These are phyloP conservation scores for Metarhizium album DNA, from an alignment of 2,329 filamentous ascomycete genomes.

Conservation along the genomic window DNA sequence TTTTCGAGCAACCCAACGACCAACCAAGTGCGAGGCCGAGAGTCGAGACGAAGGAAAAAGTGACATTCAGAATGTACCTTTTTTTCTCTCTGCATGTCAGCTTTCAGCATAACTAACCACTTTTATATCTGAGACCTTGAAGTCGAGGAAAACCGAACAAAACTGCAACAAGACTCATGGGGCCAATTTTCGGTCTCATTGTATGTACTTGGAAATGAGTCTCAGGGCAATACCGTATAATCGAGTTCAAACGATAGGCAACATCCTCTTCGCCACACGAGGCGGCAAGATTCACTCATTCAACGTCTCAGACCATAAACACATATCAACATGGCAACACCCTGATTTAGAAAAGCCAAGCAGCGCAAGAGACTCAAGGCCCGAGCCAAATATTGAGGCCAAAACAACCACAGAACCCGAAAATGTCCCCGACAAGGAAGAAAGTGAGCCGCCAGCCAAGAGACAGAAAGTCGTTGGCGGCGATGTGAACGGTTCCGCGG, in stretches of 20 bases:
- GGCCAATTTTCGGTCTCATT: not conserved
- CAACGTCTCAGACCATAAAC: slow-evolving; percentile 42
- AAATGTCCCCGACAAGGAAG: slow-evolving; percentile 10
- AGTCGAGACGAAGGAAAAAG: no score
- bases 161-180: not conserved
- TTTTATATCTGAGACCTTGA: not conserved
- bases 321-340: slow-evolving; percentile 53
- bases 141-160: not conserved
- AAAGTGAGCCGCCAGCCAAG: slow-evolving; percentile 24
- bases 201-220: slow-evolving; percentile 1
- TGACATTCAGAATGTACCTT: slow-evolving; percentile 18
- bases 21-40: not conserved
- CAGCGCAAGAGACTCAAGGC: slow-evolving; percentile 14
- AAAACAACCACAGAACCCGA: slow-evolving; percentile 5
- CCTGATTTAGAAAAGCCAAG: slow-evolving; percentile 28
- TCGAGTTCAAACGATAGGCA: slow-evolving; percentile 42
- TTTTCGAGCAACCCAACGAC: not conserved
- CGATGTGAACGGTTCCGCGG: slow-evolving; percentile 4
- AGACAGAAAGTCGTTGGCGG: slow-evolving; percentile 21
- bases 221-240: slow-evolving; percentile 47
- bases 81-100: slow-evolving; percentile 14
- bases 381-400: slow-evolving; percentile 7
- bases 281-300: slow-evolving; percentile 63
- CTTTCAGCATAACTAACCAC: not conserved
- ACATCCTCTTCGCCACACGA: slow-evolving; percentile 60